Percentiles rank a stretch among this genome's conserved stretches.
phyloP scores from a whole-genome alignment of 495 filamentous ascomycete species.

The Aspergillus kassunensis region DNA sequence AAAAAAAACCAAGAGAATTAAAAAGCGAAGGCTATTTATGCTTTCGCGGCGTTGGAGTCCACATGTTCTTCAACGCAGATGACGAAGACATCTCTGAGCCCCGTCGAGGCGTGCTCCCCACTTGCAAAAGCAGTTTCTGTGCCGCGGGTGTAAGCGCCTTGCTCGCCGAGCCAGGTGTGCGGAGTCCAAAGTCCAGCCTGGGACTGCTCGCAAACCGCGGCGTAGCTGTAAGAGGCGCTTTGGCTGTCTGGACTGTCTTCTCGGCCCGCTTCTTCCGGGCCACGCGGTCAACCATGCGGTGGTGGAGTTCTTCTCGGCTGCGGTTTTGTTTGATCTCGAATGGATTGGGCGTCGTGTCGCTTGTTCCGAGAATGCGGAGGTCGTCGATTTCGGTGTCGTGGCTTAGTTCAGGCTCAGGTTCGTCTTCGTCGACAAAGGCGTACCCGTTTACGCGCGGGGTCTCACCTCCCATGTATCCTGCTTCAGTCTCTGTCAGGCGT shows the following conservation, averaged over 20 bases:
- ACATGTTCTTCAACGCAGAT: conserved; percentile 47
- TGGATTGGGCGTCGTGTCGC: conserved; percentile 66
- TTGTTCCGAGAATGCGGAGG: conserved; percentile 48
- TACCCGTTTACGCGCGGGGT: conserved; percentile 92
- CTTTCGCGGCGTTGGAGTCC: conserved; percentile 52
- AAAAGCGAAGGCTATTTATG: conserved; percentile 20
- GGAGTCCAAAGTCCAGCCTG: conserved; percentile 49
- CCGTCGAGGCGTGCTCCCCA: conserved; percentile 49
- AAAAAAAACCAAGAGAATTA: no score
- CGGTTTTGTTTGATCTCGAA: conserved; percentile 77
- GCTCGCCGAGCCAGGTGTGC: conserved; percentile 43
- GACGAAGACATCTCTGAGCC: conserved; percentile 35
- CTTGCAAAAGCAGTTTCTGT: conserved; percentile 66
- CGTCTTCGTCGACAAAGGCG: conserved; percentile 84
- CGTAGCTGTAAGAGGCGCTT: conserved; percentile 54
- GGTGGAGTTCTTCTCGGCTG: conserved; percentile 77
- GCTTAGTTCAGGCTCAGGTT: conserved; percentile 38
- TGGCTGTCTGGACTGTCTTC: conserved; percentile 44
- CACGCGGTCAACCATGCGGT: conserved; percentile 85
- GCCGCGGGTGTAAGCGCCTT: conserved; percentile 66
- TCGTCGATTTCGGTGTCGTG: conserved; percentile 15
- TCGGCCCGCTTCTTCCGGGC: conserved; percentile 66
- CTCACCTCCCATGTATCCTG: conserved; percentile 61
- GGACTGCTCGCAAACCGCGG: conserved; percentile 79
- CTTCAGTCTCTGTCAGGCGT: conserved; percentile 60